Conservation (phyloP, 805 yeast genomes). For the Monosporozyma siamensis region DNA sequence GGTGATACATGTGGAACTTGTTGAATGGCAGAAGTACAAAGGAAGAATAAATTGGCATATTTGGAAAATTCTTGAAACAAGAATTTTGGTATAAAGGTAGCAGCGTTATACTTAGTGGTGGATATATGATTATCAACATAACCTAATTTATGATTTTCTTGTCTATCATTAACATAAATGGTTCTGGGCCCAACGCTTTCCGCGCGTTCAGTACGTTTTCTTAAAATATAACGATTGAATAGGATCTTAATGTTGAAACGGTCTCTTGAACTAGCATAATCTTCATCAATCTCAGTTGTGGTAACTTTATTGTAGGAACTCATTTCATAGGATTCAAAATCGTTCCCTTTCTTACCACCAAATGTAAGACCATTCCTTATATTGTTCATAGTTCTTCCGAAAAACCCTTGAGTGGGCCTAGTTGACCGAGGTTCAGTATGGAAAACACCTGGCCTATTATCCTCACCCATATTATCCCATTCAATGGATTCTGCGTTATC, state of each 20-base stretch:
- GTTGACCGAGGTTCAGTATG: conserved; percentile 10
- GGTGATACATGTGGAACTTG: conserved; percentile 97
- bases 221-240: conserved; percentile 29
- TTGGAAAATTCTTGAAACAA: conserved; percentile 93
- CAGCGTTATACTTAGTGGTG: conserved; percentile 89
- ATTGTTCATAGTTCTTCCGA: conserved; percentile 14
- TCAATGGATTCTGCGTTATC: conserved; percentile 9
- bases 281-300: conserved; percentile 17
- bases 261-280: conserved; percentile 27
- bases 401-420: conserved; percentile 12
- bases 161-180: conserved; percentile 58
- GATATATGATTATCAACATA: conserved; percentile 80
- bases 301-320: conserved; percentile 21
- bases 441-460: conserved; percentile 8
- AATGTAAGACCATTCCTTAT: conserved; percentile 14
- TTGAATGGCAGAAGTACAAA: conserved; percentile 87
- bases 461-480: conserved; percentile 9
- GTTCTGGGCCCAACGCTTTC: conserved; percentile 38
- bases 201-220: conserved; percentile 19
- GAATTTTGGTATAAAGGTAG: conserved; percentile 91
- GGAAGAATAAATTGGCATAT: conserved; percentile 88
- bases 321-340: conserved; percentile 25
- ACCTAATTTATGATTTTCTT: conserved; percentile 43
- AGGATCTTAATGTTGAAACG: conserved; percentile 32
- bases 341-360: conserved; percentile 2